Evolutionary conservation across 2,329 filamentous ascomycete genomes (phyloP).

Genomic region (Arthrobotrys conoides): DNA sequence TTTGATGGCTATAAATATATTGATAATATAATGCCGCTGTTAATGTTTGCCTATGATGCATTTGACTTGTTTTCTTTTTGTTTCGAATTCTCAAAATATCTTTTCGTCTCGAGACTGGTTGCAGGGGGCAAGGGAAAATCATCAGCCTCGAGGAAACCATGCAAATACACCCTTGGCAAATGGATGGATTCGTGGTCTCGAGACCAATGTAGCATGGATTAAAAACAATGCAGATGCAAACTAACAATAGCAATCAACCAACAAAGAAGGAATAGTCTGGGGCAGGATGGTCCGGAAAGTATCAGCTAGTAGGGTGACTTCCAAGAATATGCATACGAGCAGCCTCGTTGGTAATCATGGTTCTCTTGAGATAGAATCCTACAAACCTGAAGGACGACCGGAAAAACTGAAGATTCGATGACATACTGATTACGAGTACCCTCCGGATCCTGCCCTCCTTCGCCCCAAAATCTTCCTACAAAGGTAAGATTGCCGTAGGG

Average conservation of each 20-base stretch:
- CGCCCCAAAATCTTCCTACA: conserved; percentile 23
- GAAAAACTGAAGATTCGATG: not conserved
- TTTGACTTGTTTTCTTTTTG: not conserved
- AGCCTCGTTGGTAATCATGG: too few species aligned
- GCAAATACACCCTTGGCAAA: too few species aligned
- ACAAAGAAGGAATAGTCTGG: not conserved
- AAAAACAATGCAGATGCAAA: too few species aligned
- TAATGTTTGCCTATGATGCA: not conserved
- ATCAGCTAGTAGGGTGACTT: too few species aligned
- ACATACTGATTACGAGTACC: conserved; percentile 27
- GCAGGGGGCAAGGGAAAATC: not conserved
- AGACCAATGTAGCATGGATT: too few species aligned
- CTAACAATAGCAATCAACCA: too few species aligned
- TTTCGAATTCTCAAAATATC: too few species aligned
- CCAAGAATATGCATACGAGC: not conserved
- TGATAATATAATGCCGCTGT: not conserved
- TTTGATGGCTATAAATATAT: not conserved
- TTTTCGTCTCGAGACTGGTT: too few species aligned
- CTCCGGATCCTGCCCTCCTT: not conserved
- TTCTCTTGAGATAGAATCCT: too few species aligned
- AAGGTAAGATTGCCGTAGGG: conserved; percentile 8
- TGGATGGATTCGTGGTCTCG: too few species aligned
- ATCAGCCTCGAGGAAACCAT: not conserved
- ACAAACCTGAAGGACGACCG: not conserved
- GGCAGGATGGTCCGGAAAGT: too few species aligned